Evolutionary conservation across 2,329 filamentous ascomycete genomes (phyloP).

Genomic region (Fusarium euwallaceae): DNA sequence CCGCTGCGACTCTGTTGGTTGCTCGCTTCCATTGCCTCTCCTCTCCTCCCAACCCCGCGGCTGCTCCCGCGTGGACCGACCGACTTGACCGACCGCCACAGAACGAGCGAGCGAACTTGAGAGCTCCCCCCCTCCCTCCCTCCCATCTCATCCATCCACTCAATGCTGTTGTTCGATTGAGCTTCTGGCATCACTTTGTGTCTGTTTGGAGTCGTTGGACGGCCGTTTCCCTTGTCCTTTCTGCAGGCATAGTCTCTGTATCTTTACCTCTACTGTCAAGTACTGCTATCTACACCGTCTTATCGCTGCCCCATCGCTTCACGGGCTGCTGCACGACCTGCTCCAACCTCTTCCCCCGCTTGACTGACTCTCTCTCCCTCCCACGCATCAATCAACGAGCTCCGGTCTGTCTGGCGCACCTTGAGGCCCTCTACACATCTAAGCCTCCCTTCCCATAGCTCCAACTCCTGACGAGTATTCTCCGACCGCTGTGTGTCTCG

Average conservation of each 20-base stretch:
- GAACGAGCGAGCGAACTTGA: constrained; percentile 32
- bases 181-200: neutral
- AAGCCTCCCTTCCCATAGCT: neutral
- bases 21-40: neutral
- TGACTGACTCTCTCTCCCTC: constrained; percentile 13
- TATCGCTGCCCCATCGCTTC: neutral
- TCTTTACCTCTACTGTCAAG: neutral
- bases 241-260: constrained; percentile 16
- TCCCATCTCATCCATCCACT: constrained; percentile 5
- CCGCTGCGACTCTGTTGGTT: constrained; percentile 5
- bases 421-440: constrained; percentile 9
- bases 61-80: constrained; percentile 40
- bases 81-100: constrained; percentile 37
- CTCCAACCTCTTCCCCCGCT: constrained; percentile 6
- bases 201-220: neutral
- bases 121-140: neutral
- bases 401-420: constrained; percentile 5
- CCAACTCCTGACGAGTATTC: constrained; percentile 8
- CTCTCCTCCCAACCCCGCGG: constrained; percentile 26
- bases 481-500: constrained; percentile 20
- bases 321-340: neutral
- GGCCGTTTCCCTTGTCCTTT: neutral
- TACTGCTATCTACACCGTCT: neutral
- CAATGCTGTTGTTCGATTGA: constrained; percentile 4
- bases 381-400: neutral